Evolutionary conservation across 1,284 basidiomycete species (phyloP), one percentile per base, ranked within the genome.

Genomic region (Vanrija sp.): DNA sequence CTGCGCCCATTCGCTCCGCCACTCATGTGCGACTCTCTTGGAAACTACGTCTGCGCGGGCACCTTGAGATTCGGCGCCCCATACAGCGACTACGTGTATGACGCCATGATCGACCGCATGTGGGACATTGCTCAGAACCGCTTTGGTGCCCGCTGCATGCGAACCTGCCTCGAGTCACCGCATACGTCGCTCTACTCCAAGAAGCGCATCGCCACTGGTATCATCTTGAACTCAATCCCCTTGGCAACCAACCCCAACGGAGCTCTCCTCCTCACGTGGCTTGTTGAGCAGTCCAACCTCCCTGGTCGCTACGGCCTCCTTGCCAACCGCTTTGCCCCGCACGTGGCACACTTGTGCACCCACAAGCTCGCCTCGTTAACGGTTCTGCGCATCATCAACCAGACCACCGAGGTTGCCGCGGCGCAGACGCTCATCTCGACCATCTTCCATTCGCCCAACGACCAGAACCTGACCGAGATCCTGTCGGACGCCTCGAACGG

Each of bases 231-330:
- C 78, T 96, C 94, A 7, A 97, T 98, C 54, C 95, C 95, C 14
- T 81, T 99, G 54, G 93, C 95, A 5, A 98, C 95, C 27, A 98
- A 96, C 71, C 90, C 93, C 12, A 99, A 99, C 66, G 96, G 96
- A 45, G 90, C 95, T 0, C 78, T 99, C 51, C 79, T 98, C 47
- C 78, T 99, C 47, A 98, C 94, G 3, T 98, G 96, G 96, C 81
- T 99, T 25, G 83, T 98, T 55, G 96, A 99, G 68, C 88, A 90
- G 0, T 95, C 92, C 41, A 85, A 84, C 59, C 87, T 99, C 76
- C 87, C 90, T 1, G 95, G 93, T 4, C 83, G 96, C 41, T 98
- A 95, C 78, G 85, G 87, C 49, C 79, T 98, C 46, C 81, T 98
- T 41, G 92, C 95, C 1, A 92, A 92, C 45, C 88, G 95, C 41